Conservation (phyloP, 1,284 basidiomycete species). For the Microbotryum intermedium region DNA sequence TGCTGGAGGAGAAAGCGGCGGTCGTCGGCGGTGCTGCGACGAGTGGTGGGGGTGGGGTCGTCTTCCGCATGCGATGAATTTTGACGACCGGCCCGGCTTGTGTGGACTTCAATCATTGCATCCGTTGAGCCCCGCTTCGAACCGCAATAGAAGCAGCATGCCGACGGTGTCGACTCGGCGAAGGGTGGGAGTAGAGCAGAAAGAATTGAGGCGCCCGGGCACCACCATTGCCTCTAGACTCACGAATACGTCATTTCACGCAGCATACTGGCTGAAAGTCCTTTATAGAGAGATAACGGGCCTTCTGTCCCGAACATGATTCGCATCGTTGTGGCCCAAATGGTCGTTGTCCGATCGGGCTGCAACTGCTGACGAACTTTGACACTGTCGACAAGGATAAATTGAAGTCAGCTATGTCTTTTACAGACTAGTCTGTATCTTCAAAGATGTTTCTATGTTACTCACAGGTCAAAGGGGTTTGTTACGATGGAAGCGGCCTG, state of each 20-base stretch:
- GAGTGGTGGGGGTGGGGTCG: neutral
- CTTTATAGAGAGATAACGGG: constrained; percentile 26
- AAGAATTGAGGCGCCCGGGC: too few relatives aligned
- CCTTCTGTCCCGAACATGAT: constrained; percentile 30
- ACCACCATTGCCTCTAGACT: neutral
- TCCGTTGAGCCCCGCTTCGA: neutral
- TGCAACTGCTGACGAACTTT: constrained; percentile 34
- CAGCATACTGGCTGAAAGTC: constrained; percentile 27
- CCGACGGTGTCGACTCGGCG: neutral
- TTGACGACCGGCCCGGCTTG: too few relatives aligned
- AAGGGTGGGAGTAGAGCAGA: too few relatives aligned
- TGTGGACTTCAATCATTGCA: neutral
- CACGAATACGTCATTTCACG: constrained; percentile 28
- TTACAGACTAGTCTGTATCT: neutral
- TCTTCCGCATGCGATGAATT: neutral
- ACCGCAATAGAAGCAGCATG: neutral
- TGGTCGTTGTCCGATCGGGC: constrained; percentile 7
- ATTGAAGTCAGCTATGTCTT: neutral
- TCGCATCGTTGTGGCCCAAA: constrained; percentile 22
- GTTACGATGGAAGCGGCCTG: constrained; percentile 19
- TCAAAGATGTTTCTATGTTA: neutral
- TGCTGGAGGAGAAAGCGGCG: neutral
- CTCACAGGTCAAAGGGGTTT: constrained; percentile 23
- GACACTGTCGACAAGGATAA: neutral
- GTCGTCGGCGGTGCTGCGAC: neutral